Percentiles rank a stretch among this genome's conserved stretches.
Conservation (phyloP, 805 yeast genomes). For the Naumovozyma baii region DNA sequence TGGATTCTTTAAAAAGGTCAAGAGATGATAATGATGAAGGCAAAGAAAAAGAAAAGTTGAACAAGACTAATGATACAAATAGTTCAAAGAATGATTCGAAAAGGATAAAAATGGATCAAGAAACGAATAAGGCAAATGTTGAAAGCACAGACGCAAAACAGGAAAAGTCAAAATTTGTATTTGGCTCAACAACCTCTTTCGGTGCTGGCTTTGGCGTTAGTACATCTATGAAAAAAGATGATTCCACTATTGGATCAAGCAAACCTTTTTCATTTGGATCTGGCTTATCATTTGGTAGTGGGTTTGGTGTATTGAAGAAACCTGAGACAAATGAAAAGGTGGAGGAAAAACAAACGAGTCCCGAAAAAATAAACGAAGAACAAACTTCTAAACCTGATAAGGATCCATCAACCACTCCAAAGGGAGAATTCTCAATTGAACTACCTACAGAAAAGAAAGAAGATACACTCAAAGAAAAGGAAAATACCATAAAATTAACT, state of each 20-base stretch:
- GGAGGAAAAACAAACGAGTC: constrained; percentile 8
- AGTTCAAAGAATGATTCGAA: not conserved
- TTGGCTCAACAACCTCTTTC: constrained; percentile 45
- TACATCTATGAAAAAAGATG: constrained; percentile 3
- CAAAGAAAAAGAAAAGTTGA: not conserved
- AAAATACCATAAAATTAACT: constrained; percentile 41
- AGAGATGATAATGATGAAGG: constrained; percentile 10
- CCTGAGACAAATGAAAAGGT: constrained; percentile 5
- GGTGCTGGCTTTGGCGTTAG: constrained; percentile 31
- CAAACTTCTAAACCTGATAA: no score
- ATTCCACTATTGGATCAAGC: constrained; percentile 3
- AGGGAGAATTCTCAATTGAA: constrained; percentile 1
- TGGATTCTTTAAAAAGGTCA: constrained; percentile 3
- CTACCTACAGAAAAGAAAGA: constrained; percentile 4
- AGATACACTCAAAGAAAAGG: constrained; percentile 12
- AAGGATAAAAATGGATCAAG: constrained; percentile 2
- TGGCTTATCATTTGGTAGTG: constrained; percentile 36
- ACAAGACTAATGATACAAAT: not conserved
- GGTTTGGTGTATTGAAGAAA: constrained; percentile 21
- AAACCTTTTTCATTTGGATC: constrained; percentile 36
- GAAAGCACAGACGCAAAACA: constrained; percentile 2
- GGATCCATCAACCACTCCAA: no score
- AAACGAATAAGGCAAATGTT: not conserved
- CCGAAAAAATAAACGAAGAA: no score
- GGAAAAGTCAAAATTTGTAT: constrained; percentile 40